A percentile compares a stretch with the other conserved stretches of the same genome.
These are phyloP conservation scores for Pseudogymnoascus destructans DNA, from an alignment of 2,329 filamentous ascomycete genomes.

Conservation along the genomic window DNA sequence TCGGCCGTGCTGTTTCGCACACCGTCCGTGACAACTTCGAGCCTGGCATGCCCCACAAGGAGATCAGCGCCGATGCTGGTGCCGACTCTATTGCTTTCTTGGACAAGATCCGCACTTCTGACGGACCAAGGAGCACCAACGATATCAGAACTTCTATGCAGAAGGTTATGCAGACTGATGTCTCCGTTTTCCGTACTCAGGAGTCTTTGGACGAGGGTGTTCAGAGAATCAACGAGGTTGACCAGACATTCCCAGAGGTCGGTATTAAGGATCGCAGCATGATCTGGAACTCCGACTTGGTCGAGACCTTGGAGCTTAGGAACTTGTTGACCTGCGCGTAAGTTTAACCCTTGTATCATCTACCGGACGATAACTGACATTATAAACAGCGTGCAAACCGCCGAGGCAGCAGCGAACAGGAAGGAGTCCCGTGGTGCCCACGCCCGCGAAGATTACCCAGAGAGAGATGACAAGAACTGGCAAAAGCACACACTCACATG, in stretches of 20 bases:
- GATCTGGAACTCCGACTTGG: slow-evolving; percentile 98
- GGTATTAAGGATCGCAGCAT: slow-evolving; percentile 97
- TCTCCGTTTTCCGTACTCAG: slow-evolving; percentile 91
- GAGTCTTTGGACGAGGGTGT: slow-evolving; percentile 91
- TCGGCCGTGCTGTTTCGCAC: slow-evolving; percentile 93
- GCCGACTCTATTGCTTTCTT: slow-evolving; percentile 76
- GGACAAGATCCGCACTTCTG: slow-evolving; percentile 71
- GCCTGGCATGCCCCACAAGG: slow-evolving; percentile 67
- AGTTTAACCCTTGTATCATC: slow-evolving; percentile 27
- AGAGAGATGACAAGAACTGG: slow-evolving; percentile 91
- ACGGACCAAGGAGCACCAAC: slow-evolving; percentile 74
- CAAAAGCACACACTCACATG: slow-evolving; percentile 98
- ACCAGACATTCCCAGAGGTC: slow-evolving; percentile 65
- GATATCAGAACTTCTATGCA: slow-evolving; percentile 90
- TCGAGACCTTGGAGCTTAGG: slow-evolving; percentile 88
- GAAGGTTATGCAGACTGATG: slow-evolving; percentile 95
- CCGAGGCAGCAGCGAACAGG: slow-evolving; percentile 75
- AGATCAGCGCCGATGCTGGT: slow-evolving; percentile 72
- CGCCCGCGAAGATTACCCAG: slow-evolving; percentile 90
- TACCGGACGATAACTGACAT: slow-evolving; percentile 16
- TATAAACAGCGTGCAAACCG: slow-evolving; percentile 63
- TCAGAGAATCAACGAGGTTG: slow-evolving; percentile 71
- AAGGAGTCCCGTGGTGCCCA: slow-evolving; percentile 97
- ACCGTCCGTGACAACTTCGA: slow-evolving; percentile 91
- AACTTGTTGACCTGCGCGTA: slow-evolving; percentile 95